Percentiles rank a stretch among this genome's conserved stretches.
Evolutionary conservation across 805 yeast genomes (phyloP).

Genomic region (Metschnikowia noctiluminum): DNA sequence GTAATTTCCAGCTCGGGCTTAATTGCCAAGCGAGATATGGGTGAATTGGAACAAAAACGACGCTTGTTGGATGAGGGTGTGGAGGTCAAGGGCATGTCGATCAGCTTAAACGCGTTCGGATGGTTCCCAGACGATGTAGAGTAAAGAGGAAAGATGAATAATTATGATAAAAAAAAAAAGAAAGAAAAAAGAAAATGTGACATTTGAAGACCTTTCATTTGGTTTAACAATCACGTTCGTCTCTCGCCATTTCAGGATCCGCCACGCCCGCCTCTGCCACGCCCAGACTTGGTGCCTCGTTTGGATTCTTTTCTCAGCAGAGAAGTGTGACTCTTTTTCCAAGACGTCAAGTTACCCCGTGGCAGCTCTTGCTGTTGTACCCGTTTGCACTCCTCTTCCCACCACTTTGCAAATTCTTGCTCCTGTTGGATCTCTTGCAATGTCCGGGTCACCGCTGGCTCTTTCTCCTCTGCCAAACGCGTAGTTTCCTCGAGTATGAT

Average conservation of each 20-base stretch:
- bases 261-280: constrained; percentile 13
- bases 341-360: too few relatives aligned
- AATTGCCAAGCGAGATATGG: constrained; percentile 51
- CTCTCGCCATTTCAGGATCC: too few relatives aligned
- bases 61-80: constrained; percentile 48
- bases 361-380: too few relatives aligned
- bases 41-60: constrained; percentile 46
- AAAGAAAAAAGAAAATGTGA: too few relatives aligned
- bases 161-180: too few relatives aligned
- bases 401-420: constrained; percentile 84
- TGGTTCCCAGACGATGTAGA: constrained; percentile 63
- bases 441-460: constrained; percentile 35
- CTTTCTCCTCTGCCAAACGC: constrained; percentile 27
- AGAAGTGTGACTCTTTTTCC: constrained; percentile 17
- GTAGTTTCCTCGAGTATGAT: constrained; percentile 45
- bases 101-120: constrained; percentile 49
- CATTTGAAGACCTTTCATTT: too few relatives aligned
- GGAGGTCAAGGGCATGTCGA: constrained; percentile 27
- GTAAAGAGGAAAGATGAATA: too few relatives aligned
- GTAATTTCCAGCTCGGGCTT: constrained; percentile 62
- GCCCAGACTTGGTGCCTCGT: neutral
- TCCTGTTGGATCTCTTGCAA: constrained; percentile 75
- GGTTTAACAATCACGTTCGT: too few relatives aligned
- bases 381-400: constrained; percentile 72
- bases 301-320: neutral